Evolutionary conservation across 345 rosid genomes (phyloP), one percentile per base, ranked within the genome.

Genomic region (Psidium guajava): DNA sequence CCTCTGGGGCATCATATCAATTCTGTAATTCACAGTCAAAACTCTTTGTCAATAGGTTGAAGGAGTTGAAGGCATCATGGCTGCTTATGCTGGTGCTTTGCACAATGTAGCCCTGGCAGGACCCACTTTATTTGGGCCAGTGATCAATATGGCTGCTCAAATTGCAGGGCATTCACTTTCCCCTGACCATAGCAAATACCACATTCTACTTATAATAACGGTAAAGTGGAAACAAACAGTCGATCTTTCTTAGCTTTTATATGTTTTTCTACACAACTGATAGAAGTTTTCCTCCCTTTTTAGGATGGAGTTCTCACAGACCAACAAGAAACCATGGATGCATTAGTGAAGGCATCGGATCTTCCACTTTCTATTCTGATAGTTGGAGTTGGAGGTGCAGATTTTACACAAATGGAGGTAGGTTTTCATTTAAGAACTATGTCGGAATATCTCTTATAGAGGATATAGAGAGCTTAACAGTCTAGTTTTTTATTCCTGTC

Each of bases 331-430:
- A 94, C 98, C 28, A 88, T 90, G 85, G 90, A 96, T 88, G 94
- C 97, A 83, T 86, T 96, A 88, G 98, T 96, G 86, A 92, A 87
- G 87, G 98, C 98, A 81, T 96, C 99, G 82, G 98, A 96, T 91
- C 98, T 96, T 86, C 99, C 99, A 11, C 84, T 96, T 59, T 96
- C 99, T 55, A 84, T 95, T 86, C 96, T 96, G 83, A 94, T 95
- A 28, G 94, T 96, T 3, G 99, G 99, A 61, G 98, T 95, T 54
- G 99, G 99, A 54, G 84, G 87, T 85, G 95, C 96, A 13, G 97
- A 96, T 86, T 96, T 95, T 84, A 92, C 80, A 52, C 95, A 96
- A 87, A 96, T 96, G 98, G 98, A 96, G 96, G 99, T 95, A 88
- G 86, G 81, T 86, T 24, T 25, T 55, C 32, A 0, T 36, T 22